Evolutionary conservation across 169 alveolate species (phyloP).

Genomic region (Eimeria falciformis): DNA sequence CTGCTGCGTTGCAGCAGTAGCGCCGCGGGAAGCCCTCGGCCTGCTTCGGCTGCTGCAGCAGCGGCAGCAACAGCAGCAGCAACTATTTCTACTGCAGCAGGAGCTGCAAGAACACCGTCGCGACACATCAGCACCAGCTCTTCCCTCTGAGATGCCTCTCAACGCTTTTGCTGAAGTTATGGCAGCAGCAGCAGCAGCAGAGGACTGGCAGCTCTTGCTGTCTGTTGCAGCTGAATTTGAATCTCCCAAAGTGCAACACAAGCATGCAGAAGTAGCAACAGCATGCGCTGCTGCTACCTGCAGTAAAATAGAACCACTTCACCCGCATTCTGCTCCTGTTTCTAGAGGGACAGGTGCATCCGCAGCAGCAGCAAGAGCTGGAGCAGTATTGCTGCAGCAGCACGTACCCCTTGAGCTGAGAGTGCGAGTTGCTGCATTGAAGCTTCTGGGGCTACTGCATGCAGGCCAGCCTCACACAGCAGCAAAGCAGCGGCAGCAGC

Average conservation of each 20-base stretch:
- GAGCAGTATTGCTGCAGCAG: constrained; percentile 54
- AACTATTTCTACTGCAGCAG: constrained; percentile 34
- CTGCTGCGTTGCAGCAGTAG: constrained; percentile 66
- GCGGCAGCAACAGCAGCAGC: constrained; percentile 70
- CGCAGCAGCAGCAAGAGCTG: constrained; percentile 62
- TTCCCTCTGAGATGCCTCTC: constrained; percentile 54
- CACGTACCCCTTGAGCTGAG: constrained; percentile 57
- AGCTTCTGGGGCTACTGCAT: constrained; percentile 46
- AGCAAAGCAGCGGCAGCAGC: constrained; percentile 39
- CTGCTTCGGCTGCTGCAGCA: constrained; percentile 59
- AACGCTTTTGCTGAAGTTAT: constrained; percentile 52
- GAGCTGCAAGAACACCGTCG: constrained; percentile 18
- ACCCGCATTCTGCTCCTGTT: background rate
- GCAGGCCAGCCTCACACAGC: background rate
- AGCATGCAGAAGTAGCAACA: constrained; percentile 40
- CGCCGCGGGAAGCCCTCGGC: constrained; percentile 69
- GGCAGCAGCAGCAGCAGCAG: constrained; percentile 74
- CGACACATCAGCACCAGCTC: constrained; percentile 37
- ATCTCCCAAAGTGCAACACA: constrained; percentile 59
- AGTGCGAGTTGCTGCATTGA: constrained; percentile 51
- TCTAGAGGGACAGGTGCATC: constrained; percentile 41
- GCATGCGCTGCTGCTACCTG: constrained; percentile 31
- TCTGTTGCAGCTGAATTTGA: constrained; percentile 69
- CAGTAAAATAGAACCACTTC: background rate
- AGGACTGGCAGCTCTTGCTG: constrained; percentile 60